A percentile compares a stretch with the other conserved stretches of the same genome.
phyloP scores from a whole-genome alignment of 2,329 filamentous ascomycete genomes.

The Diaporthe citriasiana region DNA sequence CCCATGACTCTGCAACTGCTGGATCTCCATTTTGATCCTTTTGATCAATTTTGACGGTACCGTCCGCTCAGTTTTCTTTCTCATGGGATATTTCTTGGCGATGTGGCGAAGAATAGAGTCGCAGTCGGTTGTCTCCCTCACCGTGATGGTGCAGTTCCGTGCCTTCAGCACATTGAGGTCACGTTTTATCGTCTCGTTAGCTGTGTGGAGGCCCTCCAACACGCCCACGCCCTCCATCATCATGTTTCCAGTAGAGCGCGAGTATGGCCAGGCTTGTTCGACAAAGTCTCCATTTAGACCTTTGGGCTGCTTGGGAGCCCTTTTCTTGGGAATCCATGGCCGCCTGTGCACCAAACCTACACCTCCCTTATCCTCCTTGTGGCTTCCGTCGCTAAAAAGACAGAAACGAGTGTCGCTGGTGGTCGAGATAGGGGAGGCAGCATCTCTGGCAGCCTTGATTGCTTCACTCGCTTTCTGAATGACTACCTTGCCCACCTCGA shows the following conservation, averaged over 20 bases:
- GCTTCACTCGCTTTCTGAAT: no score
- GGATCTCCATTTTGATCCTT: not conserved
- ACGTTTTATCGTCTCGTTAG: not conserved
- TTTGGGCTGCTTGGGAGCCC: not conserved
- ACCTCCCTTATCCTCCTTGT: not conserved
- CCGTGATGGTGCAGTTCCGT: not conserved
- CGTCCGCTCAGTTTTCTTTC: no score
- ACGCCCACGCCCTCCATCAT: not conserved
- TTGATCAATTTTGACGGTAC: not conserved
- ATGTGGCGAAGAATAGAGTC: not conserved
- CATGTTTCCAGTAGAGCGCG: accelerated
- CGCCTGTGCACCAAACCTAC: not conserved
- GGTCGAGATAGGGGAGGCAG: no score
- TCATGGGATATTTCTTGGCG: no score
- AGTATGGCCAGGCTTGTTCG: not conserved
- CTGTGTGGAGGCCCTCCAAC: not conserved
- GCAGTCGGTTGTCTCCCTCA: not conserved
- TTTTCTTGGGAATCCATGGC: not conserved
- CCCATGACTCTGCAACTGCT: not conserved
- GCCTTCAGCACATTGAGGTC: not conserved
- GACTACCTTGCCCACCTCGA: no score
- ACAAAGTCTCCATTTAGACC: not conserved
- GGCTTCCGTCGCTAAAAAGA: not conserved
- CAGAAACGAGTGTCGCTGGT: not conserved
- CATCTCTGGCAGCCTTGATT: no score